Percentiles rank a stretch among this genome's conserved stretches.
These are phyloP conservation scores for Fusarium beomiforme DNA, from an alignment of 2,329 filamentous ascomycete genomes.

Conservation along the genomic window DNA sequence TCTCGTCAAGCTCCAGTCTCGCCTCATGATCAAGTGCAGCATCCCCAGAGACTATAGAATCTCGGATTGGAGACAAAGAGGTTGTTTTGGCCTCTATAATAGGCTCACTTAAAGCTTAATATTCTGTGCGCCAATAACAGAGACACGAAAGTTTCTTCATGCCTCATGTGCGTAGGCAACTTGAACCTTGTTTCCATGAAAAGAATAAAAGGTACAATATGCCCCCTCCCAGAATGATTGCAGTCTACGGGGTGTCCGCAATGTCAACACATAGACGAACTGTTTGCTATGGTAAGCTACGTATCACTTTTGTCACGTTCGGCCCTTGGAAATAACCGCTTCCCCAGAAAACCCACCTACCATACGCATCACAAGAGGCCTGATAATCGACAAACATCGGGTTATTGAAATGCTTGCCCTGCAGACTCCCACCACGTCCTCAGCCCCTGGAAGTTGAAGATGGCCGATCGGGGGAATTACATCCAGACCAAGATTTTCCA, in stretches of 20 bases:
- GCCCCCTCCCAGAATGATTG: neutral
- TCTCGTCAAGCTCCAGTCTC: too few species aligned
- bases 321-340: neutral
- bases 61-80: too few species aligned
- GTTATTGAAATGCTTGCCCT: neutral
- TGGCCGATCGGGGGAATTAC: neutral
- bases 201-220: neutral
- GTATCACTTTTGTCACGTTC: neutral
- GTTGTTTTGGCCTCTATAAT: too few species aligned
- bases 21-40: too few species aligned
- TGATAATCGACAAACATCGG: neutral
- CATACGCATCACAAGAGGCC: neutral
- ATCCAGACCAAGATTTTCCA: constrained; percentile 7
- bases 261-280: neutral
- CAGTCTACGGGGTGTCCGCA: neutral
- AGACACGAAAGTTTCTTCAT: neutral
- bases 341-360: neutral
- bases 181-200: neutral
- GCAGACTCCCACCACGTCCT: neutral
- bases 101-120: neutral
- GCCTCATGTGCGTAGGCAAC: neutral
- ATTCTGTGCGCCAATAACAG: neutral
- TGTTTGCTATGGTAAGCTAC: neutral
- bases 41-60: too few species aligned
- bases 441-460: neutral